Evolutionary conservation across 306 rosid species (phyloP), one percentile per base, ranked within the genome.

Genomic region (Macrotyloma uniflorum): DNA sequence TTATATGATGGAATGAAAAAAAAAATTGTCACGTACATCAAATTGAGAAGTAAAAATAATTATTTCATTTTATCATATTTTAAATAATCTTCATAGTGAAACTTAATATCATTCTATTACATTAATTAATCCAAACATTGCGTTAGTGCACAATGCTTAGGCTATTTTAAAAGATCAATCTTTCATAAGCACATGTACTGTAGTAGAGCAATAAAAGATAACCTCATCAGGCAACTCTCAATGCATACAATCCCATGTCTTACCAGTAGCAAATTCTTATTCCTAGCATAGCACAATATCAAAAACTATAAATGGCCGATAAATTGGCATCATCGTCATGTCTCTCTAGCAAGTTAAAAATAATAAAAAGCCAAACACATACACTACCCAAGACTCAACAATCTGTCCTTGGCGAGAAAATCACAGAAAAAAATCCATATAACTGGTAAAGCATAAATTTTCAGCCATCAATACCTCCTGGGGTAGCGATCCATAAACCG

Each of bases 401-500:
- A 70, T 26, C 20, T 33, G 28, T 50, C 72, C 64, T 50, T 74
- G 32, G 32, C 65, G 15, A 33, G 8, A 63, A 76, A 55, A 72
- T 14, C 46, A 75, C 19, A 80, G 32, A 50, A 75, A 85, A 70
- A 45, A n/a, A 45, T 32, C 19, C 6, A 49, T 72, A 65, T 7
- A 10, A 72, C 33, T 3, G 32, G 19, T 50, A 62, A 74, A 36
- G 45, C 80, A 77, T 18, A 16, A 30, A 19, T 30, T 28, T 47
- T 24, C 81, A 77, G 50, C 83, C 76, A 82, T 87, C 87, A 95
- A 85, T 91, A 95, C 90, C 98, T 89, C 98, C 98, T 82, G 10
- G 95, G 79, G 79, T 85, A 92, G 69, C 97, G 97, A 46, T 95
- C 98, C 93, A 94, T 81, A 73, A 92, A 86, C 82, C 98, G 87